Evolutionary conservation across 2,329 filamentous ascomycete genomes (phyloP).

Genomic region (Cadophora sp.): DNA sequence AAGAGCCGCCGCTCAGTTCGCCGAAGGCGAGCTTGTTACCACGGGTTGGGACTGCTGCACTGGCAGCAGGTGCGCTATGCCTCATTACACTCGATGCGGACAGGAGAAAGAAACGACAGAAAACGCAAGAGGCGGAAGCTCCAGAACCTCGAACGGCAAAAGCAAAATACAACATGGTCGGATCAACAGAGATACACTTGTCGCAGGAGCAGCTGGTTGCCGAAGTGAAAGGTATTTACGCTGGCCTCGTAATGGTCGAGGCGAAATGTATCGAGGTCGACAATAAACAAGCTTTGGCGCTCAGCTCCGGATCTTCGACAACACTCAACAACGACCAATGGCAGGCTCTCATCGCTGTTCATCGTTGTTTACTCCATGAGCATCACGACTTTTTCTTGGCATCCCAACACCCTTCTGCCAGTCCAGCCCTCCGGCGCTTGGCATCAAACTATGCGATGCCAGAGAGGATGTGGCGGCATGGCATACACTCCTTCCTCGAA

Average conservation of each 20-base stretch:
- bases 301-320: slow-evolving; percentile 54
- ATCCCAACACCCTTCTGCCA: slow-evolving; percentile 83
- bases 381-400: slow-evolving; percentile 89
- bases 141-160: too few species aligned
- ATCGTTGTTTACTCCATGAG: slow-evolving; percentile 81
- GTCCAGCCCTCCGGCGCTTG: slow-evolving; percentile 68
- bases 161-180: too few species aligned
- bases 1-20: too few species aligned
- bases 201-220: slow-evolving; percentile 41
- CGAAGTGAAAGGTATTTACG: slow-evolving; percentile 65
- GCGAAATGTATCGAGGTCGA: slow-evolving; percentile 88
- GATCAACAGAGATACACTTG: too few species aligned
- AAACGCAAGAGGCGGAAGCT: too few species aligned
- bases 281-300: slow-evolving; percentile 57
- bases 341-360: slow-evolving; percentile 80
- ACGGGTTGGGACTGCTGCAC: too few species aligned
- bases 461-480: slow-evolving; percentile 90
- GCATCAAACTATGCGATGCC: slow-evolving; percentile 90
- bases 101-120: too few species aligned
- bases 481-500: slow-evolving; percentile 86
- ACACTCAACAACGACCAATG: slow-evolving; percentile 71
- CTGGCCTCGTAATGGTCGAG: slow-evolving; percentile 79
- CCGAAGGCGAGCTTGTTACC: too few species aligned
- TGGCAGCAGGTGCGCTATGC: too few species aligned
- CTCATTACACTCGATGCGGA: too few species aligned